Base-by-base conservation (phyloP, 2,329 filamentous ascomycete species). In the Colletotrichum zoysiae region DNA sequence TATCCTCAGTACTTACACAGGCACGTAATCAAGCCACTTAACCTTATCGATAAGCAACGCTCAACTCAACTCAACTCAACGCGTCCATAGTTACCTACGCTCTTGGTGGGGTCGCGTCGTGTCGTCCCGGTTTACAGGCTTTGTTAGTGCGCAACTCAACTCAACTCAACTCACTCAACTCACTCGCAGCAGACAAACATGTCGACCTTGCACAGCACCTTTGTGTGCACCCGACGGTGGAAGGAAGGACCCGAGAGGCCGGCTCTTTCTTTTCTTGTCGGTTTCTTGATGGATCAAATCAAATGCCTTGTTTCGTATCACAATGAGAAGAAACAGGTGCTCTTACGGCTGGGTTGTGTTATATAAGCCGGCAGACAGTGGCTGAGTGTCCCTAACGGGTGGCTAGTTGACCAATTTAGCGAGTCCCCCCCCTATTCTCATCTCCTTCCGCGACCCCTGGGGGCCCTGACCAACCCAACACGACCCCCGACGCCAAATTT, bases 401-500 rank as follows among this genome's bases (percentile, higher is more conserved):
- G n/a, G n/a, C n/a, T 7, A 53, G 2, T 51, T 30, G 14, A 18
- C 9, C 59, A 48, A 20, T 51, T 30, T 62, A 51, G n/a, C 46
- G 40, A 59, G n/a, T 44, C 23, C 7, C 11, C 40, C 23, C 50
- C 67, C 59, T 42, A 68, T 3, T 23, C 66, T 60, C 67, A 69
- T 56, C n/a, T 58, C 66, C 59, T 33, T 44, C 42, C 23, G 18
- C 20, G 6, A 20, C 11, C 60, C 60, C 23, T 26, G 14, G 16
- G 8, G 48, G 23, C 67, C 53, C 44, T 14, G 4, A 57, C n/a
- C 42, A 46, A 70, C 69, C n/a, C n/a, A n/a, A n/a, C n/a, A 72
- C 69, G 69, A 60, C 57, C 70, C 64, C 55, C 42, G 70, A 78
- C 79, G 75, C 79, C 78, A 81, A 74, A 78, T 76, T 75, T 68